Percentiles rank a stretch among this genome's conserved stretches.
Conservation (phyloP, 495 filamentous ascomycete species). For the Pseudoneurospora amorphoporcata region DNA sequence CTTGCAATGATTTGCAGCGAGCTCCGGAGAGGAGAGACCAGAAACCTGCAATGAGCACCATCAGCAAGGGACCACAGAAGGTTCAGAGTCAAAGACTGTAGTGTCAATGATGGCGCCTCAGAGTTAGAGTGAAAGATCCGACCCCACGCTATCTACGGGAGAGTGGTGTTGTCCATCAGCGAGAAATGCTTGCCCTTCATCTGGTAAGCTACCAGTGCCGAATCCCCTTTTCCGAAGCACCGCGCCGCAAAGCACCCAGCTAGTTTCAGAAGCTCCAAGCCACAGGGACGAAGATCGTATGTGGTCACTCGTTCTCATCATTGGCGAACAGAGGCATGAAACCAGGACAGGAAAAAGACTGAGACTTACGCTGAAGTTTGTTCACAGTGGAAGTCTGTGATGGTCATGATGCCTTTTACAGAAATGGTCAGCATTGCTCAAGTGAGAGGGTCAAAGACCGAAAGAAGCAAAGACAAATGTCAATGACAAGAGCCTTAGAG, state of each 20-base stretch:
- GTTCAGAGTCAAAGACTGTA: too few relatives aligned
- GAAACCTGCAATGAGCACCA: too few relatives aligned
- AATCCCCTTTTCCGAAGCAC: background rate
- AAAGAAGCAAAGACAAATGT: background rate
- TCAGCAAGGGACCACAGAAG: too few relatives aligned
- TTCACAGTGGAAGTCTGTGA: background rate
- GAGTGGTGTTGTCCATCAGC: background rate
- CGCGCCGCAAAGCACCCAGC: background rate
- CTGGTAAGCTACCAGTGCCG: background rate
- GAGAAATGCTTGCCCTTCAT: background rate
- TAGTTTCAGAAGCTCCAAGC: background rate
- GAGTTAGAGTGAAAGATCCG: background rate
- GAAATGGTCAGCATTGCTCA: background rate
- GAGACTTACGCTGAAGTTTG: background rate
- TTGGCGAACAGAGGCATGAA: background rate
- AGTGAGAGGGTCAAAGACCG: background rate
- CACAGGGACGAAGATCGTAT: background rate
- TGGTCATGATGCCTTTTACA: background rate
- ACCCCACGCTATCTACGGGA: background rate
- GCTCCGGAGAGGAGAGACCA: too few relatives aligned
- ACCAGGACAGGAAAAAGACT: background rate
- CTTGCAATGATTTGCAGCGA: too few relatives aligned
- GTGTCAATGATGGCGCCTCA: background rate
- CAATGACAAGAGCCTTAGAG: background rate
- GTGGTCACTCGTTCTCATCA: background rate